Percentiles rank a stretch among this genome's conserved stretches.
phyloP scores from a whole-genome alignment of 2,329 filamentous ascomycete genomes.

The Fonsecaea multimorphosa region DNA sequence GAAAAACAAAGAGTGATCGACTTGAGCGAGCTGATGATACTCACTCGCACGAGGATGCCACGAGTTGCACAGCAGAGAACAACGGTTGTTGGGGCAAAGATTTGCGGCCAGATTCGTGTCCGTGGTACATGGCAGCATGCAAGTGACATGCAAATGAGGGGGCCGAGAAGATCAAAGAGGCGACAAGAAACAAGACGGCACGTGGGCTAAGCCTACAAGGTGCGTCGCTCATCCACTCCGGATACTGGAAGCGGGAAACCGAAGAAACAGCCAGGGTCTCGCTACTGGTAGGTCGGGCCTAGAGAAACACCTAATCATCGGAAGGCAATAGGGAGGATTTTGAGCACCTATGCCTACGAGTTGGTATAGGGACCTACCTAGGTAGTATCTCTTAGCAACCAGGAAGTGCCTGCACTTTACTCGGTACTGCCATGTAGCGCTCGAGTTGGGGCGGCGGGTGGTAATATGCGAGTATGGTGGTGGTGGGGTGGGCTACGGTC shows the following conservation, averaged over 20 bases:
- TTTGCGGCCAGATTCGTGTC: slow-evolving; percentile 5
- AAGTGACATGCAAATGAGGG: not conserved
- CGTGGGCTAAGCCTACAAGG: slow-evolving; percentile 5
- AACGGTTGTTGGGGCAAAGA: slow-evolving; percentile 1
- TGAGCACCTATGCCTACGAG: not conserved
- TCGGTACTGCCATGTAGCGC: too few species aligned
- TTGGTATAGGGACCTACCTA: too few species aligned
- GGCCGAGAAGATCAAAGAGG: not conserved
- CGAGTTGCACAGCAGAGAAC: slow-evolving; percentile 7
- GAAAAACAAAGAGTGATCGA: not conserved
- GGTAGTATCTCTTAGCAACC: not conserved
- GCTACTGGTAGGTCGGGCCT: not conserved
- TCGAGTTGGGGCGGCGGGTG: not conserved
- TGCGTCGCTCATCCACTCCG: slow-evolving; percentile 5
- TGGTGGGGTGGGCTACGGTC: not conserved
- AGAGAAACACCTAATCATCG: not conserved
- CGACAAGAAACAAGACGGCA: slow-evolving; percentile 10
- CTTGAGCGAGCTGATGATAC: not conserved
- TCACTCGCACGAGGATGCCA: slow-evolving; percentile 10
- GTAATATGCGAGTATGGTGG: too few species aligned
- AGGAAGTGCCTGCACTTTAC: not conserved
- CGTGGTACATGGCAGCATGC: not conserved
- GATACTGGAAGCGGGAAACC: slow-evolving; percentile 7
- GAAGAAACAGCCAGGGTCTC: not conserved
- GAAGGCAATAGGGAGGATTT: not conserved